These are phyloP conservation scores for Fusarium udum DNA, from an alignment of 2,329 filamentous ascomycete genomes.

Conservation along the genomic window DNA sequence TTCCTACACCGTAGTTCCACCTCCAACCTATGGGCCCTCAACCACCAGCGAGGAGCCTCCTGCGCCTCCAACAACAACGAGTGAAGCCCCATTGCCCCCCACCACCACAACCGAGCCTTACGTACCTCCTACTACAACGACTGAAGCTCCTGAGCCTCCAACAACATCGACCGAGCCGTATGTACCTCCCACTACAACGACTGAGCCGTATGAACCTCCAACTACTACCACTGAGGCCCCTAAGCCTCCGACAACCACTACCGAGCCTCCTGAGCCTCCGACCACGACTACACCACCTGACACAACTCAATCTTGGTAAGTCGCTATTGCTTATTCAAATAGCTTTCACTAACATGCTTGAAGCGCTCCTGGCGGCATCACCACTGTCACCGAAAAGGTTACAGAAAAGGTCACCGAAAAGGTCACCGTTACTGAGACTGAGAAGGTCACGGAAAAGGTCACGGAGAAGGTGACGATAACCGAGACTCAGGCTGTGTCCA, in stretches of 20 bases:
- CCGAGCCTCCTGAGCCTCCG: neutral
- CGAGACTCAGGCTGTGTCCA: neutral
- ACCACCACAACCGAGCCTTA: neutral
- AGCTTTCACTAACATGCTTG: neutral
- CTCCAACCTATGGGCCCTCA: slow-evolving; percentile 1
- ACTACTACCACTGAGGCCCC: neutral
- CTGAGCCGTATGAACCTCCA: neutral
- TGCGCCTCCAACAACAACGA: neutral
- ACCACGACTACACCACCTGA: slow-evolving; percentile 1
- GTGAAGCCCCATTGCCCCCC: neutral
- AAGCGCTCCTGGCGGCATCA: slow-evolving; percentile 3
- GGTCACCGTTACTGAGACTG: neutral
- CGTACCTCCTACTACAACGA: slow-evolving; percentile 2
- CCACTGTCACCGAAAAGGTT: slow-evolving; percentile 1
- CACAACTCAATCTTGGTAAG: slow-evolving; percentile 21
- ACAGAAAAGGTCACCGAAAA: slow-evolving; percentile 4
- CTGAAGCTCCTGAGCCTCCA: neutral
- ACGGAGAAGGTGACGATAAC: neutral
- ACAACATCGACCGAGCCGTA: neutral
- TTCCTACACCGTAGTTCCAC: neutral
- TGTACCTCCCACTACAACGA: neutral
- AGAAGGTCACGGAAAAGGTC: neutral
- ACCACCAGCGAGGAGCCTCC: neutral
- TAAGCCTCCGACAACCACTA: slow-evolving; percentile 1
- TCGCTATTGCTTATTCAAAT: neutral